phyloP scores from a whole-genome alignment of 768 basidiomycete genomes.

The Russula abietina region DNA sequence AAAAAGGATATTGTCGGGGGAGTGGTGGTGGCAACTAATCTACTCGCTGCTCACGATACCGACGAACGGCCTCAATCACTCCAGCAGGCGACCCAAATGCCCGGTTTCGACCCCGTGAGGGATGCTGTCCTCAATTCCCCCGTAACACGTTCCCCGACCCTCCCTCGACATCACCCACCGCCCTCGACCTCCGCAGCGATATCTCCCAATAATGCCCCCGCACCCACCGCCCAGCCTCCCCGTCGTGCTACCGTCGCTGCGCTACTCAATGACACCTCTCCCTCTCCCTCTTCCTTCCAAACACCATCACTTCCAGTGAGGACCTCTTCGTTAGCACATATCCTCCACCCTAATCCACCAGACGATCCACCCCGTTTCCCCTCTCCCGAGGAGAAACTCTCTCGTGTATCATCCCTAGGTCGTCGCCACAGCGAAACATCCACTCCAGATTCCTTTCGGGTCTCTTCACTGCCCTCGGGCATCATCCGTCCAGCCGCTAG shows the following conservation, averaged over 20 bases:
- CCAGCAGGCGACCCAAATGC: conserved; percentile 37
- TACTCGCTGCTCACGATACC: conserved; percentile 14
- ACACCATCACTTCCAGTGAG: conserved; percentile 15
- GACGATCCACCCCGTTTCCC: conserved; percentile 23
- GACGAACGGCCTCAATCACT: conserved; percentile 6
- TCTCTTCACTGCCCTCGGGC: conserved; percentile 6
- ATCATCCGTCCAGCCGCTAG: conserved; percentile 1
- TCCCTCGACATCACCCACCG: conserved; percentile 29
- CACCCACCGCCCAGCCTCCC: conserved; percentile 33
- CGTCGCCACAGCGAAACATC: conserved; percentile 7
- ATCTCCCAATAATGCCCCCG: conserved; percentile 35
- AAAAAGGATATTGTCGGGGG: conserved; percentile 16
- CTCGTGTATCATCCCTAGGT: conserved; percentile 21
- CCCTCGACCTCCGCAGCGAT: conserved; percentile 30
- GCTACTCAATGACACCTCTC: conserved; percentile 59
- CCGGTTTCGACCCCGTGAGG: conserved; percentile 80
- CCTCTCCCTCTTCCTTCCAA: conserved; percentile 23
- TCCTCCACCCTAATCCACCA: conserved; percentile 25
- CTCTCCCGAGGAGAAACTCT: conserved; percentile 23
- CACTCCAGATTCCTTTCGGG: conserved; percentile 8
- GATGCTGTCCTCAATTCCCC: conserved; percentile 83
- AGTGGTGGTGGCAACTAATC: conserved; percentile 8
- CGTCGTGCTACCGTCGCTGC: conserved; percentile 73
- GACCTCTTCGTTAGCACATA: conserved; percentile 26
- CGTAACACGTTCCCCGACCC: conserved; percentile 41